Conservation (phyloP, 2,329 filamentous ascomycete species). For the Diaporthe sp. region DNA sequence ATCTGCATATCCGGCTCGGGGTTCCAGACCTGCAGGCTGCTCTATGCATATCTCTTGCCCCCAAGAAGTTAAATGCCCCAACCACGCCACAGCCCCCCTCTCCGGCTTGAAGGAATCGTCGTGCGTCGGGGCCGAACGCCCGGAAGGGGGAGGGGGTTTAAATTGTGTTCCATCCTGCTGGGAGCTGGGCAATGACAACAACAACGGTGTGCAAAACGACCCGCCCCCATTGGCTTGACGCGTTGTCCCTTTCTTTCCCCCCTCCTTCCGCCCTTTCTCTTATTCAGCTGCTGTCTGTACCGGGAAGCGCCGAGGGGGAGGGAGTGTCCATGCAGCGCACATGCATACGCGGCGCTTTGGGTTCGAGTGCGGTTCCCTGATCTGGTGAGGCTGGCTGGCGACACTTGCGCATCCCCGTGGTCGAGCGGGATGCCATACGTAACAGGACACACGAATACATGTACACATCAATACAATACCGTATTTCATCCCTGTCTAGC, state of each 20-base stretch:
- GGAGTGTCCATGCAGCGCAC: neutral
- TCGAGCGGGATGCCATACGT: neutral
- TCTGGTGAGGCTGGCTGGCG: slow-evolving; percentile 11
- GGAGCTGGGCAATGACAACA: neutral
- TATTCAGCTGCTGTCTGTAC: neutral
- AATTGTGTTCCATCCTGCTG: slow-evolving; percentile 8
- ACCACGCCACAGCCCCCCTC: neutral
- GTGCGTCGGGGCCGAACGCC: slow-evolving; percentile 16
- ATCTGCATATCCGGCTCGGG: neutral
- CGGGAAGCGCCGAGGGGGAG: neutral
- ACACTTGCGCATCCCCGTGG: neutral
- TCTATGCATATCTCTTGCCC: neutral
- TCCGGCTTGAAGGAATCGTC: slow-evolving; percentile 13
- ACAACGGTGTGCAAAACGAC: slow-evolving; percentile 8
- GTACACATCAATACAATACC: neutral
- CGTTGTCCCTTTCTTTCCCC: too few relatives aligned
- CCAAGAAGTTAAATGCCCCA: neutral
- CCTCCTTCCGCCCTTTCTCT: slow-evolving; percentile 13
- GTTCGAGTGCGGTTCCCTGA: neutral
- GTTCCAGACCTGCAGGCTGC: neutral
- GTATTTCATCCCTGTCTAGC: too few relatives aligned
- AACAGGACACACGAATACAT: neutral
- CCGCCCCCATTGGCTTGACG: slow-evolving; percentile 24
- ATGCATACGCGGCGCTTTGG: slow-evolving; percentile 8
- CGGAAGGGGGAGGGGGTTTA: neutral